Conservation (phyloP, 1,284 basidiomycete species). For the Inonotus hispidus region DNA sequence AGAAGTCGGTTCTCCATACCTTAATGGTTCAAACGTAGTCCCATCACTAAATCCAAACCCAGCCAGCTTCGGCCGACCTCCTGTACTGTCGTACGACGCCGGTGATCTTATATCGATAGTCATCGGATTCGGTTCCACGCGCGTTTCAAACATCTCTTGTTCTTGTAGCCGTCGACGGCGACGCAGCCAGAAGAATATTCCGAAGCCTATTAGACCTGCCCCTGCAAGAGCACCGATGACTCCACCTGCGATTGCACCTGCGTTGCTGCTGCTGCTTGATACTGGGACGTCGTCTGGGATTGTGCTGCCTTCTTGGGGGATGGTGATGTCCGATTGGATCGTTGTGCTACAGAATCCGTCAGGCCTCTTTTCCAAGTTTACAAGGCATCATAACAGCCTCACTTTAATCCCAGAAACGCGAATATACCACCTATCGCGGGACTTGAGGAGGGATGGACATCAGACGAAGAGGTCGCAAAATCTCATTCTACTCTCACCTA, state of each 20-base stretch:
- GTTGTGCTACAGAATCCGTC: not conserved
- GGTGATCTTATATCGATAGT: not conserved
- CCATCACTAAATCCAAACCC: not conserved
- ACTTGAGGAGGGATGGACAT: constrained; percentile 24
- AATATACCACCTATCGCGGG: constrained; percentile 33
- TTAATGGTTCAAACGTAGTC: constrained; percentile 13
- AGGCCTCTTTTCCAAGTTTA: not conserved
- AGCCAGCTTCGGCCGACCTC: not conserved
- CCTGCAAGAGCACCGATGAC: constrained; percentile 15
- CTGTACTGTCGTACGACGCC: not conserved
- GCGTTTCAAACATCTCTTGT: not conserved
- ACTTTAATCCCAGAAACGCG: constrained; percentile 30
- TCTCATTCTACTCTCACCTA: not conserved
- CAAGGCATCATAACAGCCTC: not conserved
- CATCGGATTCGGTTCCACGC: not conserved
- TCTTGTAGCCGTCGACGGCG: constrained; percentile 3
- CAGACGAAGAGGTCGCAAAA: constrained; percentile 20
- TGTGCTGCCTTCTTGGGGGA: constrained; percentile 8
- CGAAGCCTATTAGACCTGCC: not conserved
- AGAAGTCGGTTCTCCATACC: not conserved
- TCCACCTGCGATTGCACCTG: constrained; percentile 17
- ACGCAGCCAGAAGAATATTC: constrained; percentile 11
- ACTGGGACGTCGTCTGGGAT: constrained; percentile 5
- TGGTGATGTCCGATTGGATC: constrained; percentile 6
- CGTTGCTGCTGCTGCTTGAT: not conserved